These are phyloP conservation scores for Blechomonas ayalai DNA, from an alignment of 208 protist species.

Conservation along the genomic window DNA sequence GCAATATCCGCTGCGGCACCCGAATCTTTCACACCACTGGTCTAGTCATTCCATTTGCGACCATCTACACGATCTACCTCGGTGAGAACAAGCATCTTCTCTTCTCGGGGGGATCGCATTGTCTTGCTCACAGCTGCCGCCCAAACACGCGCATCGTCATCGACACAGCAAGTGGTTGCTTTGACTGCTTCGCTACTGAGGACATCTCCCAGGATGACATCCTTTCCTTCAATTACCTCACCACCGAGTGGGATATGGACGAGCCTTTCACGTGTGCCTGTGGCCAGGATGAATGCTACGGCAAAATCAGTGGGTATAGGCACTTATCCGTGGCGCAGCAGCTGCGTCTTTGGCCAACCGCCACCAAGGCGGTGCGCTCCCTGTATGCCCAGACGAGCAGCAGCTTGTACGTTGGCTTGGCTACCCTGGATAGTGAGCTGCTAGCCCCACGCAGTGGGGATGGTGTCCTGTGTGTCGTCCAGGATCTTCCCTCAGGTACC, in stretches of 20 bases:
- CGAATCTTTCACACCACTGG: constrained; percentile 65
- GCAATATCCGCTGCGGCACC: constrained; percentile 38
- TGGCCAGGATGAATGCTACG: constrained; percentile 39
- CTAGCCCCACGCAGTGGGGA: constrained; percentile 14
- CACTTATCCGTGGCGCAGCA: constrained; percentile 42
- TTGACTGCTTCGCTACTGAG: constrained; percentile 53
- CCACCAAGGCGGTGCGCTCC: constrained; percentile 46
- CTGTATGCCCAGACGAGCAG: constrained; percentile 49
- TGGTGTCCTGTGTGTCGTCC: constrained; percentile 30
- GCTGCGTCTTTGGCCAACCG: constrained; percentile 43
- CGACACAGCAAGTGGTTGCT: constrained; percentile 41
- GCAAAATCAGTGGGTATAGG: constrained; percentile 60
- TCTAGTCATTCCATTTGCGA: constrained; percentile 71
- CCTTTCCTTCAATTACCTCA: constrained; percentile 83
- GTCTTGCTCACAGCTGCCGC: constrained; percentile 70
- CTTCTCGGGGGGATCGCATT: constrained; percentile 63
- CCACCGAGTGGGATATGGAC: constrained; percentile 86
- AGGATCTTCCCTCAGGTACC: constrained; percentile 53
- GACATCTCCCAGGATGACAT: constrained; percentile 57
- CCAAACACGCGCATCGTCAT: constrained; percentile 77
- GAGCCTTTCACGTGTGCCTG: constrained; percentile 69
- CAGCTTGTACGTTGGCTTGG: constrained; percentile 28
- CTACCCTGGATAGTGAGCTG: constrained; percentile 45
- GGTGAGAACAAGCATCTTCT: constrained; percentile 74
- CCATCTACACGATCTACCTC: constrained; percentile 80